Percentiles rank a stretch among this genome's conserved stretches.
Evolutionary conservation across 2,329 filamentous ascomycete genomes (phyloP).

Genomic region (Cadophora sp.): DNA sequence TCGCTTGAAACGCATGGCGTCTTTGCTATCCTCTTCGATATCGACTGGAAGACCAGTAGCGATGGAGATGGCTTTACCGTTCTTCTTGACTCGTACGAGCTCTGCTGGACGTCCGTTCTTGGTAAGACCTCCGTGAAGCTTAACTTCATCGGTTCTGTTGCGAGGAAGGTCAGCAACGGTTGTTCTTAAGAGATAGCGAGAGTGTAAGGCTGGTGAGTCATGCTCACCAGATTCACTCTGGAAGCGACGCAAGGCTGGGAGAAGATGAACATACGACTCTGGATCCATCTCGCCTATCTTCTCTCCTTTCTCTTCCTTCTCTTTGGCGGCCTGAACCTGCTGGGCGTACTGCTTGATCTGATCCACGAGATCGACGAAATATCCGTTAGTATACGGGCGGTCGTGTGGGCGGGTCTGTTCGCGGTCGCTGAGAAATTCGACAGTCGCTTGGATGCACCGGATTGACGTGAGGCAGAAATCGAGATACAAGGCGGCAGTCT

Average conservation of each 20-base stretch:
- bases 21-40: conserved; percentile 56
- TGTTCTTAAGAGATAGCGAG: conserved; percentile 9
- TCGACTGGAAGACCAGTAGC: conserved; percentile 72
- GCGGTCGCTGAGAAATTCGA: conserved; percentile 83
- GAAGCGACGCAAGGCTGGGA: conserved; percentile 6
- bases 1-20: conserved; percentile 64
- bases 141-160: conserved; percentile 72
- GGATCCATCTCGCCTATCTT: conserved; percentile 62
- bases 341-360: conserved; percentile 91
- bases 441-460: conserved; percentile 86
- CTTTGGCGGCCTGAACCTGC: conserved; percentile 78
- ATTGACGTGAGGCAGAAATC: conserved; percentile 91
- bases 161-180: conserved; percentile 39
- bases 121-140: conserved; percentile 80
- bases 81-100: conserved; percentile 81
- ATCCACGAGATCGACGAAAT: conserved; percentile 95
- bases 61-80: conserved; percentile 81
- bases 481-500: conserved; percentile 74
- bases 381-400: conserved; percentile 91
- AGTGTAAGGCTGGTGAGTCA: conserved; percentile 18
- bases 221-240: conserved; percentile 10
- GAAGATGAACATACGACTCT: conserved; percentile 57
- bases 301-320: conserved; percentile 65
- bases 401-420: conserved; percentile 87
- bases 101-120: conserved; percentile 84